phyloP scores from a whole-genome alignment of 192 early-diverging fungal genomes.

The Chytriomyces sp. region DNA sequence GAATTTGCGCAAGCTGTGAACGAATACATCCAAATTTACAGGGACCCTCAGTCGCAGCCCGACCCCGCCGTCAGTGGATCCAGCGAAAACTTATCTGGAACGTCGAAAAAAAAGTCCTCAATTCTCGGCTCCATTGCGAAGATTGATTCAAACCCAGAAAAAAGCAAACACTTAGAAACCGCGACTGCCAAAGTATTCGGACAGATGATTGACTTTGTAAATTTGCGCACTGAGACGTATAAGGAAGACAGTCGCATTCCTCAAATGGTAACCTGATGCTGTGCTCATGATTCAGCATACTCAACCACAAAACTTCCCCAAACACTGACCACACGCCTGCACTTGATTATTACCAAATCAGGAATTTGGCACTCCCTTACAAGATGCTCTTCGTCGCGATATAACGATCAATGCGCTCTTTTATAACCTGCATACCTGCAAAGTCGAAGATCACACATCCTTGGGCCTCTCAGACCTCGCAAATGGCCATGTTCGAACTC shows the following conservation, averaged over 20 bases:
- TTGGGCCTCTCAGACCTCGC: constrained; percentile 72
- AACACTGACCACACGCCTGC: neutral
- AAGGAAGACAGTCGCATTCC: constrained; percentile 82
- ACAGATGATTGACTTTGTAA: constrained; percentile 89
- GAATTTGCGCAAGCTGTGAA: constrained; percentile 84
- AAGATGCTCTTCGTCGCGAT: constrained; percentile 95
- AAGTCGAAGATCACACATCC: constrained; percentile 89
- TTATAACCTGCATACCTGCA: constrained; percentile 86
- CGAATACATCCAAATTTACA: constrained; percentile 52
- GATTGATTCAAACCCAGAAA: constrained; percentile 91
- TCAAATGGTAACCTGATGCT: constrained; percentile 36
- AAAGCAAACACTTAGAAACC: constrained; percentile 97
- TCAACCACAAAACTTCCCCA: neutral
- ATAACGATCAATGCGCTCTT: constrained; percentile 98
- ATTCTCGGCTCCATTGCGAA: constrained; percentile 66
- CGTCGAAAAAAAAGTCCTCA: constrained; percentile 18
- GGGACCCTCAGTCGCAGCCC: neutral
- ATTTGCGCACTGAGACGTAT: constrained; percentile 92
- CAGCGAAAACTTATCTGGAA: neutral
- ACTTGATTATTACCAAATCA: constrained; percentile 7
- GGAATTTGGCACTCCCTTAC: constrained; percentile 84
- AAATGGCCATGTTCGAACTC: constrained; percentile 81
- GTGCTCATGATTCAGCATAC: neutral
- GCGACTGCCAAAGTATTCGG: constrained; percentile 86
- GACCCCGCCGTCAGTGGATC: neutral